Evolutionary conservation across 176 grass and related monocot genomes (phyloP).

Genomic region (Phragmites australis): DNA sequence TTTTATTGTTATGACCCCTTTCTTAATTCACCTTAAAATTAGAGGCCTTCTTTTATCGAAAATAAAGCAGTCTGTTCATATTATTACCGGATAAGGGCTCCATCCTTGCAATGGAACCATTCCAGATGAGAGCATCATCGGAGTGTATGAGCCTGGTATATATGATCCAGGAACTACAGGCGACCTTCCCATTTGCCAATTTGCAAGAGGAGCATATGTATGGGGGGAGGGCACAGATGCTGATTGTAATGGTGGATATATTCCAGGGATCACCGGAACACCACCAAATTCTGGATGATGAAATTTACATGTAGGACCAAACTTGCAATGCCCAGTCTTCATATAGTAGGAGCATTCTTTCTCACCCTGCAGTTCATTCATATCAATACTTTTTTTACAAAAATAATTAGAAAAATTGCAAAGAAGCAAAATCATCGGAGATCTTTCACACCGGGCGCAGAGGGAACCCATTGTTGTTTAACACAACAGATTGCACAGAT

Average conservation of each 20-base stretch:
- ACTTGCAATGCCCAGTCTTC: conserved; percentile 97
- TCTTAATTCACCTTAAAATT: conserved; percentile 29
- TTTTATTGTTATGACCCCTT: background rate
- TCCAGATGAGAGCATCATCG: conserved; percentile 80
- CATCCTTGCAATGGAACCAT: conserved; percentile 86
- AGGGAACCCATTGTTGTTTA: conserved; percentile 85
- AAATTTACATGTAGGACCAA: conserved; percentile 86
- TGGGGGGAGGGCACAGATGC: conserved; percentile 57
- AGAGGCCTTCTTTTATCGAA: background rate
- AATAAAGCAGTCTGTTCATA: conserved; percentile 25
- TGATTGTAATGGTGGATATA: conserved; percentile 70
- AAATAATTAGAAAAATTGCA: background rate
- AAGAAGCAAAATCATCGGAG: conserved; percentile 20
- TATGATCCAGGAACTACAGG: conserved; percentile 69
- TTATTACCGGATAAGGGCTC: conserved; percentile 78
- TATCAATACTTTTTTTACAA: conserved; percentile 21
- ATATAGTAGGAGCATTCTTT: conserved; percentile 98
- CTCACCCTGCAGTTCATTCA: conserved; percentile 70
- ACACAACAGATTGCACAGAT: conserved; percentile 51
- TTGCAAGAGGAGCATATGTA: conserved; percentile 60
- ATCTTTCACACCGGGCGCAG: conserved; percentile 61
- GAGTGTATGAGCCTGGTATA: conserved; percentile 60
- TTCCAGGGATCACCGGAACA: conserved; percentile 52
- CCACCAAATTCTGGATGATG: conserved; percentile 71
- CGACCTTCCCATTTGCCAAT: conserved; percentile 76